Evolutionary conservation across 2,329 filamentous ascomycete species (phyloP).

Genomic region (Colletotrichum echinochloae): DNA sequence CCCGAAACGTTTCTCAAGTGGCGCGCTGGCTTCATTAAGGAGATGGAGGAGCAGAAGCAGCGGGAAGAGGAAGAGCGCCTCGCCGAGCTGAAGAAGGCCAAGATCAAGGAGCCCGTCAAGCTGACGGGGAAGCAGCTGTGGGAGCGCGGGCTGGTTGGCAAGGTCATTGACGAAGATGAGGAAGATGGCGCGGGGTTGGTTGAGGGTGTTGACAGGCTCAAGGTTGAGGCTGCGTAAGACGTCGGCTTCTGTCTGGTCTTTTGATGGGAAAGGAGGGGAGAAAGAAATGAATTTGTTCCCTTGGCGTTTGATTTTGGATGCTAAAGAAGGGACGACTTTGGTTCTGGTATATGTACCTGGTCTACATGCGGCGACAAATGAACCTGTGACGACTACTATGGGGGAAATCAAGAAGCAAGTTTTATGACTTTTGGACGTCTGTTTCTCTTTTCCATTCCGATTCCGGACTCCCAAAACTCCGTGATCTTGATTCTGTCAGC

Average conservation of each 20-base stretch:
- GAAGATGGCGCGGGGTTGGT: constrained; percentile 72
- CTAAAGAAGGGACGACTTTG: constrained; percentile 10
- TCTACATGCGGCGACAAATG: constrained; percentile 13
- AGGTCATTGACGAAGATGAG: constrained; percentile 71
- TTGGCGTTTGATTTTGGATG: constrained; percentile 21
- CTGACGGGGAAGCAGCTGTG: constrained; percentile 82
- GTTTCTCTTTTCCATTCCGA: constrained; percentile 1
- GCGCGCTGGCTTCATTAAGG: constrained; percentile 80
- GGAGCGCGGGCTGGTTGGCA: constrained; percentile 78
- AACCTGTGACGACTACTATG: not conserved
- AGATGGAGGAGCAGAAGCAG: constrained; percentile 80
- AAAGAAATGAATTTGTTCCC: constrained; percentile 20
- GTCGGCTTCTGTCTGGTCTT: not conserved
- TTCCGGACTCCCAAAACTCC: constrained; percentile 32
- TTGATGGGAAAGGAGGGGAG: not conserved
- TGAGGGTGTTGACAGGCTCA: constrained; percentile 77
- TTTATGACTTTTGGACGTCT: constrained; percentile 11
- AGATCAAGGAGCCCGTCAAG: constrained; percentile 78
- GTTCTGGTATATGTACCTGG: constrained; percentile 15
- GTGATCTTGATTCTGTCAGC: not conserved
- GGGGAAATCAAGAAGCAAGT: no score
- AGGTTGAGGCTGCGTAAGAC: constrained; percentile 66
- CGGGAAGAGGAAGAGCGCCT: constrained; percentile 80
- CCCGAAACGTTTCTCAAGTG: constrained; percentile 86
- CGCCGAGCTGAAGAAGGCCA: constrained; percentile 85